Percentiles rank a stretch among this genome's conserved stretches.
Evolutionary conservation across 2,329 filamentous ascomycete genomes (phyloP).

Genomic region (Xylaria hypoxylon): DNA sequence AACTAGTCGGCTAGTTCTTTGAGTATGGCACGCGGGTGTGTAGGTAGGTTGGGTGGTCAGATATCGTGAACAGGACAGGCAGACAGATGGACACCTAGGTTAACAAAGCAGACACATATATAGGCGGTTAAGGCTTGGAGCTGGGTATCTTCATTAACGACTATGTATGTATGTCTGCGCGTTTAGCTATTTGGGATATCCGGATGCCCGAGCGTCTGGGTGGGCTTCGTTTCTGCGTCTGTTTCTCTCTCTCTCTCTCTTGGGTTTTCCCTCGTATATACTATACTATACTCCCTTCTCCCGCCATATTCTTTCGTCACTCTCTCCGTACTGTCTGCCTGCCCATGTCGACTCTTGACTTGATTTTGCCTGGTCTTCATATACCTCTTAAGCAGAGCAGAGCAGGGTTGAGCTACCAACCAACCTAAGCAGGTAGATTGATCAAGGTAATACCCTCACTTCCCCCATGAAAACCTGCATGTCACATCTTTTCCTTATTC

Average conservation of each 20-base stretch:
- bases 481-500: not conserved
- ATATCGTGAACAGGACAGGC: too few species aligned
- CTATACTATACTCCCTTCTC: not conserved
- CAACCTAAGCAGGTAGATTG: not conserved
- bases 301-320: not conserved
- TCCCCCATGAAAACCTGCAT: not conserved
- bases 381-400: not conserved
- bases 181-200: slow-evolving; percentile 1
- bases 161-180: slow-evolving; percentile 8
- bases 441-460: not conserved
- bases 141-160: slow-evolving; percentile 32
- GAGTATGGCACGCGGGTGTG: too few species aligned
- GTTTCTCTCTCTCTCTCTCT: not conserved
- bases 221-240: not conserved
- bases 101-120: not conserved
- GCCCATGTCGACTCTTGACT: too few species aligned
- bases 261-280: not conserved
- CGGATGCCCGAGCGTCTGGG: too few species aligned
- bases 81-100: not conserved
- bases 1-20: too few species aligned
- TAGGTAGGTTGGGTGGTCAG: too few species aligned
- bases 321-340: not conserved
- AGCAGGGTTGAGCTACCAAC: not conserved
- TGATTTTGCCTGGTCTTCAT: not conserved
- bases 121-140: slow-evolving; percentile 1